Conservation (phyloP, 2,329 filamentous ascomycete genomes). For the Neofusicoccum laricinum region DNA sequence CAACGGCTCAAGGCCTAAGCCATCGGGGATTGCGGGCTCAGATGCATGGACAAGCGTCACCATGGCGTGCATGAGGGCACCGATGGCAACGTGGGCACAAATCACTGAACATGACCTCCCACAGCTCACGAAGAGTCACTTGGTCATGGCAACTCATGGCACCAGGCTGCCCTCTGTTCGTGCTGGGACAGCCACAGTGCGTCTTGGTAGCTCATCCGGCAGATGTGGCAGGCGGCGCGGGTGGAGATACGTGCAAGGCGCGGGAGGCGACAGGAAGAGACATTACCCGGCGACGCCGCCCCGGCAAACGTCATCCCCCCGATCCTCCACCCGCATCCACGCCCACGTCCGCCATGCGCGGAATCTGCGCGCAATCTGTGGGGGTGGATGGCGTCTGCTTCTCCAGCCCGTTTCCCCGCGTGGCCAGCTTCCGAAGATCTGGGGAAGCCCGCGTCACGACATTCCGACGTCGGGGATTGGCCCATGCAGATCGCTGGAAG, state of each 20-base stretch:
- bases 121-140: neutral
- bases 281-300: neutral
- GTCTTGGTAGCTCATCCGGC: neutral
- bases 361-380: neutral
- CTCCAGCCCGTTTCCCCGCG: neutral
- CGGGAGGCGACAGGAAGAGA: neutral
- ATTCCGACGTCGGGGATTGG: neutral
- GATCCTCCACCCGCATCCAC: neutral
- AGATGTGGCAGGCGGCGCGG: neutral
- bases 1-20: constrained; percentile 9
- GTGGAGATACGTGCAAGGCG: neutral
- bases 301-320: neutral
- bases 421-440: neutral
- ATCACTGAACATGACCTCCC: neutral
- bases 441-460: neutral
- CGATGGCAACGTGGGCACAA: too few relatives aligned
- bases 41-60: neutral
- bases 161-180: neutral
- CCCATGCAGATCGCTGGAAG: neutral
- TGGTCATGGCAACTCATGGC: neutral
- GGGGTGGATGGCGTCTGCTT: neutral
- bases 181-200: too few relatives aligned
- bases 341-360: neutral
- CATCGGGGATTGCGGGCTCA: neutral
- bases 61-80: neutral